Base-by-base conservation (phyloP, 352 stramenopile genomes). In the Globisporangium emineosum region DNA sequence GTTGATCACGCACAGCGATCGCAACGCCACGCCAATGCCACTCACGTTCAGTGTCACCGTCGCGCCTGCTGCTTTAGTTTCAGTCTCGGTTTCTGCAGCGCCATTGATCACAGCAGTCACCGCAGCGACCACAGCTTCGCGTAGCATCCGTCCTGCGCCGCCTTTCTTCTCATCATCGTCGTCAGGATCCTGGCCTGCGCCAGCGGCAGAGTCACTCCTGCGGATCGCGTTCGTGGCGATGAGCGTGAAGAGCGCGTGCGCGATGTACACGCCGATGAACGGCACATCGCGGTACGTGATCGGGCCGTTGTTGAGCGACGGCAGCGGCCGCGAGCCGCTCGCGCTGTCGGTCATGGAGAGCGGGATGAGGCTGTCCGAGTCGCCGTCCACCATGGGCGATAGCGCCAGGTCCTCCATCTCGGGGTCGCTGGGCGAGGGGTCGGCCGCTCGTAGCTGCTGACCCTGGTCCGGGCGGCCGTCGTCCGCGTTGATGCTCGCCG, bases 291-390 rank as follows among this genome's bases (percentile, higher is more conserved):
- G 79, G 52, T 79, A 88, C 47, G 81, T 83, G 37, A 86, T 73
- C 27, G 81, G 79, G 10, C 71, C 70, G 35, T 87, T 71, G 21
- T 87, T 71, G 21, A 90, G 75, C 59, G 81, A 90, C 42, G 83
- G 81, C 59, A 91, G 68, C 43, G 81, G 81, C 1, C 83, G 84
- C 55, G 71, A 61, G 52, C 80, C 79, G 32, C 70, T 81, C 53
- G 71, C 75, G 43, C 76, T 83, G 73, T 89, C 78, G 15, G 78
- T 89, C 77, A 90, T 88, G 62, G 83, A 79, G 55, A 88, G 69
- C 62, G 82, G 79, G 33, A 91, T 87, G 51, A 91, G 72, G 29
- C 78, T 81, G 49, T 77, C 75, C 15, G 68, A 64, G 43, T 72
- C 54, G 6, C 70, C 73, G 43, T 73, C 71, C 53, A 79, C 64